A percentile compares a stretch with the other conserved stretches of the same genome.
Evolutionary conservation across 2,329 filamentous ascomycete genomes (phyloP).

Genomic region (Colletotrichum sp.): DNA sequence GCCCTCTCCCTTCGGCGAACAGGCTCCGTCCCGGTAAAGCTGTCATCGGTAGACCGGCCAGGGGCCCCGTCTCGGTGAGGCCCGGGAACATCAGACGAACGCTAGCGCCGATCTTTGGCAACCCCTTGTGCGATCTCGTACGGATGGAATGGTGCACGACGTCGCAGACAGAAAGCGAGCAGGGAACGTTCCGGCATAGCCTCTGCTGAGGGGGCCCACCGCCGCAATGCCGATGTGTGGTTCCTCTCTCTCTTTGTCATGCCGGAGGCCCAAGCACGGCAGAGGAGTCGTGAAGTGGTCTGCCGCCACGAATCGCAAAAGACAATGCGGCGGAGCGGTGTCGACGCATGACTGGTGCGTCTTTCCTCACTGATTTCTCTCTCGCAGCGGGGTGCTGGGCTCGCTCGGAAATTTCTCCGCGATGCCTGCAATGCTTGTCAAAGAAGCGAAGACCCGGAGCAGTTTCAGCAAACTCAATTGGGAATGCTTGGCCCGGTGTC

Average conservation of each 20-base stretch:
- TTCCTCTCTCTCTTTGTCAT: neutral
- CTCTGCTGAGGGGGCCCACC: conserved; percentile 3
- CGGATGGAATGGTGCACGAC: neutral
- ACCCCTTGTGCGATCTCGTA: conserved; percentile 9
- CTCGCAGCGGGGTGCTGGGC: neutral
- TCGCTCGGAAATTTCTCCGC: conserved; percentile 8
- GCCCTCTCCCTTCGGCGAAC: neutral
- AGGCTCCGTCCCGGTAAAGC: conserved; percentile 12
- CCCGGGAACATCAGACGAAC: conserved; percentile 18
- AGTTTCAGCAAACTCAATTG: conserved; percentile 18
- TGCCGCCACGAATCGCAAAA: neutral
- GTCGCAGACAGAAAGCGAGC: conserved; percentile 13
- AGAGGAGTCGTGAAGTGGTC: neutral
- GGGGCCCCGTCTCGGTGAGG: conserved; percentile 8
- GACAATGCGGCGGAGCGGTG: conserved; percentile 9
- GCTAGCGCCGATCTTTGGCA: conserved; percentile 11
- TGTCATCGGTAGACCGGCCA: conserved; percentile 11
- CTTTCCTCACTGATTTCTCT: neutral
- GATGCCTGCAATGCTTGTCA: conserved; percentile 18
- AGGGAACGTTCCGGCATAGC: conserved; percentile 8
- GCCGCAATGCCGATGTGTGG: conserved; percentile 8
- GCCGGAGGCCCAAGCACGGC: neutral
- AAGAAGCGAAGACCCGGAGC: conserved; percentile 2
- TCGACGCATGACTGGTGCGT: conserved; percentile 3
- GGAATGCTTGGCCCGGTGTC: conserved; percentile 18